phyloP scores from a whole-genome alignment of 768 basidiomycete species.

The Tylopilus sp. region DNA sequence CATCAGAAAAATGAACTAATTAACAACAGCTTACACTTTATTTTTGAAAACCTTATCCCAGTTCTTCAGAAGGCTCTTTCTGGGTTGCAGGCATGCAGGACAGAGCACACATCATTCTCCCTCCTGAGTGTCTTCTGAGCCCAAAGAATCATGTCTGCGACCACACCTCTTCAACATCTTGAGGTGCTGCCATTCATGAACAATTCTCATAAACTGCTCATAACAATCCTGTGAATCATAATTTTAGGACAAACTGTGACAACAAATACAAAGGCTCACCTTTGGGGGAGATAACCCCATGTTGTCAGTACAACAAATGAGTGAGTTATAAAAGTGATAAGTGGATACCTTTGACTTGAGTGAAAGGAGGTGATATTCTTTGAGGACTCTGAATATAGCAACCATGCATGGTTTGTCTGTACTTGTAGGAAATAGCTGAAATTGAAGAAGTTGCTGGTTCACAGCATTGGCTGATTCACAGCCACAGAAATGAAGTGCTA shows the following conservation, averaged over 20 bases:
- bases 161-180: not conserved
- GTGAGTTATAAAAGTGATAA: not conserved
- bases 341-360: not conserved
- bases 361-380: not conserved
- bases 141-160: not conserved
- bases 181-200: not conserved
- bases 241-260: no score
- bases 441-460: not conserved
- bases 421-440: not conserved
- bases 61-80: not conserved
- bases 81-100: not conserved
- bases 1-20: no score
- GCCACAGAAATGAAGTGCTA: not conserved
- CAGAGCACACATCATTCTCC: not conserved
- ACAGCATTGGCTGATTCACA: not conserved
- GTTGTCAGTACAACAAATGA: not conserved
- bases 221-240: not conserved
- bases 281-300: not conserved
- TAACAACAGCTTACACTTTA: no score
- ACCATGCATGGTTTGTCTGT: not conserved
- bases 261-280: no score
- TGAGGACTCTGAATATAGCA: not conserved
- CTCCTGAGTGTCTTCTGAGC: not conserved
- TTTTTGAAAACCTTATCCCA: not conserved
- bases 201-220: not conserved